A percentile compares a stretch with the other conserved stretches of the same genome.
Evolutionary conservation across 2,329 filamentous ascomycete species (phyloP).

Genomic region (Xenosphaeropsis pyriputrescens): DNA sequence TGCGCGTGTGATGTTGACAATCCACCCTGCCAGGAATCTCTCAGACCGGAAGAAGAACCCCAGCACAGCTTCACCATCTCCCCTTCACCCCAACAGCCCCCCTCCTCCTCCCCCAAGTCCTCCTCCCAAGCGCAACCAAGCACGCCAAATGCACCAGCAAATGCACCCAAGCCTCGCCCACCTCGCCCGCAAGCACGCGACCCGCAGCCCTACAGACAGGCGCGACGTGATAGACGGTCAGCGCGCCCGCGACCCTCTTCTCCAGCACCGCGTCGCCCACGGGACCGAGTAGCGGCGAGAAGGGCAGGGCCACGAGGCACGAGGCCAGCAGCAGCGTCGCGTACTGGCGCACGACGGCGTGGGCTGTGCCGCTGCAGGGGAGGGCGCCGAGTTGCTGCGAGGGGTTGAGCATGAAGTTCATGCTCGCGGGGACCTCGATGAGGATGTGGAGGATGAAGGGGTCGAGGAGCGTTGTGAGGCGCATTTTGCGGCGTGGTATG

Average conservation of each 20-base stretch:
- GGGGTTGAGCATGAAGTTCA: slow-evolving; percentile 14
- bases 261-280: slow-evolving; percentile 1
- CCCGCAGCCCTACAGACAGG: slow-evolving; percentile 7
- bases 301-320: slow-evolving; percentile 12
- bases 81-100: too few species aligned
- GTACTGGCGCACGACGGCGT: slow-evolving; percentile 16
- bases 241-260: slow-evolving; percentile 7
- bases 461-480: background rate
- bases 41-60: too few species aligned
- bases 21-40: too few species aligned
- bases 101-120: too few species aligned
- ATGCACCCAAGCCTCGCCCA: background rate
- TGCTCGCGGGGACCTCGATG: slow-evolving; percentile 13
- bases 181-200: background rate
- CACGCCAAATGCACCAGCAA: background rate
- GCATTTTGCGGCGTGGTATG: too few species aligned
- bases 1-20: too few species aligned
- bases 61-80: too few species aligned
- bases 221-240: slow-evolving; percentile 13
- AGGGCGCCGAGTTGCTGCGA: slow-evolving; percentile 14
- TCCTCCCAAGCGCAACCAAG: background rate
- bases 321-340: slow-evolving; percentile 13
- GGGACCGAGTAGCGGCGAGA: slow-evolving; percentile 5
- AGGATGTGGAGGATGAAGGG: slow-evolving; percentile 11
- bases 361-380: slow-evolving; percentile 3